Evolutionary conservation across 2,329 filamentous ascomycete genomes (phyloP).

Genomic region (Knufia petricola): DNA sequence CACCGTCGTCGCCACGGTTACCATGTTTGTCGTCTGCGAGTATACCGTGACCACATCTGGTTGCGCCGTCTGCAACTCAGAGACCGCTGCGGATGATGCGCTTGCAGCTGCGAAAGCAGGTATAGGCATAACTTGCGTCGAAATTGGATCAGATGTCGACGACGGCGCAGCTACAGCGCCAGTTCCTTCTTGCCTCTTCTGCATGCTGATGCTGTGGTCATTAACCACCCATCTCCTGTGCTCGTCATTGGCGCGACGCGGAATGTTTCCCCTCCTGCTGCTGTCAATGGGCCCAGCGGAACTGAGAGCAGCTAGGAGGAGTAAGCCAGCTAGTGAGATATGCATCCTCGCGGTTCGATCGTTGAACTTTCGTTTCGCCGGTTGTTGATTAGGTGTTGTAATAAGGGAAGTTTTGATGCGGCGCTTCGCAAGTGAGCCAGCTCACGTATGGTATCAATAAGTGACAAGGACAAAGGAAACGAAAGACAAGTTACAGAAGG

Average conservation of each 20-base stretch:
- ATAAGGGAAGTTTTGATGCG: background rate
- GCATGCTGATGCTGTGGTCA: constrained; percentile 17
- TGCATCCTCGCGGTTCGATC: background rate
- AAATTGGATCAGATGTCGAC: constrained; percentile 10
- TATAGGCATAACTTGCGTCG: constrained; percentile 1
- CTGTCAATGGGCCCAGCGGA: constrained; percentile 21
- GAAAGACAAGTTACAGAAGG: background rate
- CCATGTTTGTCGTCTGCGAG: constrained; percentile 11
- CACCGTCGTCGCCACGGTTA: constrained; percentile 11
- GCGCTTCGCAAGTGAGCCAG: constrained; percentile 1
- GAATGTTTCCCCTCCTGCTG: constrained; percentile 15
- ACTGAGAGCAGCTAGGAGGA: constrained; percentile 12
- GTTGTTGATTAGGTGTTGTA: background rate
- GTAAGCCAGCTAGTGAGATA: constrained; percentile 2
- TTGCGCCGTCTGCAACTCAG: background rate
- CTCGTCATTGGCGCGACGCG: constrained; percentile 14
- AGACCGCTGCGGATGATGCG: background rate
- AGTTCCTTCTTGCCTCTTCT: constrained; percentile 4
- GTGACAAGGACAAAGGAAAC: background rate
- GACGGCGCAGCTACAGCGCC: background rate
- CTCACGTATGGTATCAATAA: background rate
- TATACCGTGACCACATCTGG: constrained; percentile 8
- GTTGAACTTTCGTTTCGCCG: background rate
- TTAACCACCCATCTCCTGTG: constrained; percentile 19
- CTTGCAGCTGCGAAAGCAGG: constrained; percentile 1